phyloP scores from a whole-genome alignment of 2,329 filamentous ascomycete species.

The Colletotrichum sp. region DNA sequence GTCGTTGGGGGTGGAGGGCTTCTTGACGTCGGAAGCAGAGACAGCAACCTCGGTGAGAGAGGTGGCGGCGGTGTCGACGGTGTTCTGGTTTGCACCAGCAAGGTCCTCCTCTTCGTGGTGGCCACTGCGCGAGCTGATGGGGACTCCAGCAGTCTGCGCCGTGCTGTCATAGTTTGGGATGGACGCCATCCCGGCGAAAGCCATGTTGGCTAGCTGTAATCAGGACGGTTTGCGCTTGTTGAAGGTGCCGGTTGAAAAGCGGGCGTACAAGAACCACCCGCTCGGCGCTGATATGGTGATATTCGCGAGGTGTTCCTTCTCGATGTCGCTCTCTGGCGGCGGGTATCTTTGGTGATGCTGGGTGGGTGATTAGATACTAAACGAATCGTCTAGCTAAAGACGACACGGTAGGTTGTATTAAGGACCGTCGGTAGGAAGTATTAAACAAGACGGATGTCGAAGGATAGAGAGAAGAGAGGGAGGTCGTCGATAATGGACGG shows the following conservation, averaged over 20 bases:
- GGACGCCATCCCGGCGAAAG: constrained; percentile 41
- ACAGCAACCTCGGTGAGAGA: constrained; percentile 41
- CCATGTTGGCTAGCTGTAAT: constrained; percentile 33
- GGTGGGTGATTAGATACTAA: constrained; percentile 7
- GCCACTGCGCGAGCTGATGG: constrained; percentile 30
- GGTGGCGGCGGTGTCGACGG: constrained; percentile 37
- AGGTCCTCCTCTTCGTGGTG: constrained; percentile 31
- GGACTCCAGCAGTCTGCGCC: constrained; percentile 45
- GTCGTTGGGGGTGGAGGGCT: constrained; percentile 12
- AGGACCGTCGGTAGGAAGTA: constrained; percentile 6
- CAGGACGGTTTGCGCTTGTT: neutral
- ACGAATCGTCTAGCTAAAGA: neutral
- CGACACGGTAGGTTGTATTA: neutral
- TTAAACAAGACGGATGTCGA: neutral
- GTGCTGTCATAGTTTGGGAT: constrained; percentile 55
- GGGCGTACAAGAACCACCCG: constrained; percentile 1
- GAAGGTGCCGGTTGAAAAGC: neutral
- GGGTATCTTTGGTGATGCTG: neutral
- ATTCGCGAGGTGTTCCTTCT: neutral
- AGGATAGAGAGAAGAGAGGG: neutral
- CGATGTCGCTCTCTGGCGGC: neutral
- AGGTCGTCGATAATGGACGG: neutral
- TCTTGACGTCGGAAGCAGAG: constrained; percentile 26
- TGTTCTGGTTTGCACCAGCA: constrained; percentile 27
- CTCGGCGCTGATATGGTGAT: neutral